phyloP scores from a whole-genome alignment of 331 rosid genomes.

The Erythrophleum ivorense region DNA sequence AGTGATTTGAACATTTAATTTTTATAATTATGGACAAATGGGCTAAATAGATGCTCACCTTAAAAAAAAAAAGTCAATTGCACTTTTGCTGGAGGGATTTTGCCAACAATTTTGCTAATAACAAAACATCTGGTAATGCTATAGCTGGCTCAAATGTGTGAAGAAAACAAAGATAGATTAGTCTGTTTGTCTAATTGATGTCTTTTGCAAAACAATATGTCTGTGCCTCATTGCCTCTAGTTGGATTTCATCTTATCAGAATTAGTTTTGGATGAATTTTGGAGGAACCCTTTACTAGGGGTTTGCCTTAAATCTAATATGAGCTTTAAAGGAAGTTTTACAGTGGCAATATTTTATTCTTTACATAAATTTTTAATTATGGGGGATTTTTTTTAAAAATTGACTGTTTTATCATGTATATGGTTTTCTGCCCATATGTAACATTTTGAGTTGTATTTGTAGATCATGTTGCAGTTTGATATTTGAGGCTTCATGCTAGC shows the following conservation, averaged over 20 bases:
- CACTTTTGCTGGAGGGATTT: not conserved
- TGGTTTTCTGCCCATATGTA: not conserved
- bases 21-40: constrained; percentile 15
- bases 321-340: not conserved
- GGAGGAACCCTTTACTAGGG: no score
- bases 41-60: not conserved
- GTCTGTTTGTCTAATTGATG: not conserved
- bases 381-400: not conserved
- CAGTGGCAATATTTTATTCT: not conserved
- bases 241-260: not conserved
- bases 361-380: not conserved
- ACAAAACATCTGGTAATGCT: not conserved
- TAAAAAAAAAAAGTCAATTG: not conserved
- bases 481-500: not conserved
- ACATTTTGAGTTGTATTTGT: not conserved
- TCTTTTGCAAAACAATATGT: not conserved
- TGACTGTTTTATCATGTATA: not conserved
- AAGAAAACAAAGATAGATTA: no score
- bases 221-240: not conserved
- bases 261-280: no score
- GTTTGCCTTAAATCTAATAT: not conserved
- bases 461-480: not conserved
- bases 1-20: constrained; percentile 21
- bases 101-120: no score
- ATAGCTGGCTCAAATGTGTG: not conserved